phyloP scores from a whole-genome alignment of 2,329 filamentous ascomycete genomes.

The Periglandula ipomoeae region DNA sequence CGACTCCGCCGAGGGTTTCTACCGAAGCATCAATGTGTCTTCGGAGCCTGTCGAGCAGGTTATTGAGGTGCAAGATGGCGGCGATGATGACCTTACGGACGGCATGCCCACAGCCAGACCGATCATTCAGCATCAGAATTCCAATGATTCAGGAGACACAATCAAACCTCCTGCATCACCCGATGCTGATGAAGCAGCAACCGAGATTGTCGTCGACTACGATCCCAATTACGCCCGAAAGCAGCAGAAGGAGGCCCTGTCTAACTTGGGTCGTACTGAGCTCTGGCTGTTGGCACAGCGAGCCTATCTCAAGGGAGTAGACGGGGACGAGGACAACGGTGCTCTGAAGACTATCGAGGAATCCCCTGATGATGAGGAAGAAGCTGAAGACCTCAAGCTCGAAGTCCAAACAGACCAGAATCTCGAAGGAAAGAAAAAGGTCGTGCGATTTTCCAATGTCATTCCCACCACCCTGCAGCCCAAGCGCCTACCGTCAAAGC shows the following conservation, averaged over 20 bases:
- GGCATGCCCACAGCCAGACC: conserved; percentile 61
- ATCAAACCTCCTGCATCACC: conserved; percentile 20
- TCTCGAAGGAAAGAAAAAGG: conserved; percentile 50
- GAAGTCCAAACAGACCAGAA: conserved; percentile 19
- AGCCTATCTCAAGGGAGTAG: conserved; percentile 62
- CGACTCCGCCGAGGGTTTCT: conserved; percentile 30
- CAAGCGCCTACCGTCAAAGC: conserved; percentile 41
- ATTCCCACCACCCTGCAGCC: conserved; percentile 36
- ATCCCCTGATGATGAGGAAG: conserved; percentile 20
- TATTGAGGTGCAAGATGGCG: conserved; percentile 41
- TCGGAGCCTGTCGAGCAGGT: conserved; percentile 55
- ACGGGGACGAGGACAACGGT: conserved; percentile 31
- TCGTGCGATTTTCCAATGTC: conserved; percentile 61
- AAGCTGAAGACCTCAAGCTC: conserved; percentile 1
- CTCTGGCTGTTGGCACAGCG: conserved; percentile 80
- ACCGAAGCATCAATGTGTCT: conserved; percentile 27
- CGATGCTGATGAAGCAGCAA: conserved; percentile 45
- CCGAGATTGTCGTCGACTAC: conserved; percentile 60
- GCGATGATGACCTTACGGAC: conserved; percentile 38
- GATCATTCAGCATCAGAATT: conserved; percentile 21
- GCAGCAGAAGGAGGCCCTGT: conserved; percentile 59
- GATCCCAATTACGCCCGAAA: conserved; percentile 68
- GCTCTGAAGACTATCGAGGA: conserved; percentile 29
- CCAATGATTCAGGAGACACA: conserved; percentile 22
- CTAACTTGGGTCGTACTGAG: conserved; percentile 77